A percentile compares a stretch with the other conserved stretches of the same genome.
These are phyloP conservation scores for Aphanocladium album DNA, from an alignment of 2,329 filamentous ascomycete species.

Conservation along the genomic window DNA sequence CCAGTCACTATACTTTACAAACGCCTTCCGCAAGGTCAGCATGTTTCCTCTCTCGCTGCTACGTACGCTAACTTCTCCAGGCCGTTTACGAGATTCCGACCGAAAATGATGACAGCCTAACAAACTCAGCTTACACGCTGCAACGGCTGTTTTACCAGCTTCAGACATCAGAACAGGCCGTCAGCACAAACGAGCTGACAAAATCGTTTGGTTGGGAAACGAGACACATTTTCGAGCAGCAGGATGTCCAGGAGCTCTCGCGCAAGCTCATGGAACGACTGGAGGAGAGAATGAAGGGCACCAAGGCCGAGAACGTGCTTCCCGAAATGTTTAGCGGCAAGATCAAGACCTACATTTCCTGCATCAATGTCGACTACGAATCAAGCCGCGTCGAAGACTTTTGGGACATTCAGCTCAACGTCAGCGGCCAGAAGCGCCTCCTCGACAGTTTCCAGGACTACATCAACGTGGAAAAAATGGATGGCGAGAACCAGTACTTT, in stretches of 20 bases:
- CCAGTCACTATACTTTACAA: conserved; percentile 81
- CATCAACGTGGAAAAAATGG: conserved; percentile 91
- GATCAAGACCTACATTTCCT: conserved; percentile 97
- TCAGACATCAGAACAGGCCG: conserved; percentile 77
- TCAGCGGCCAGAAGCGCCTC: conserved; percentile 86
- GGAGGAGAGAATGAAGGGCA: conserved; percentile 98
- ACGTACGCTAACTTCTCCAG: conserved; percentile 36
- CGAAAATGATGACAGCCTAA: conserved; percentile 70
- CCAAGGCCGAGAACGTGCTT: conserved; percentile 80
- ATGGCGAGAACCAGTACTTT: conserved; percentile 98
- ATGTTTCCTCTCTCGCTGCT: background rate
- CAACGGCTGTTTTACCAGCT: conserved; percentile 93
- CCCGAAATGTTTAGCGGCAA: conserved; percentile 93
- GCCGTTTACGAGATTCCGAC: conserved; percentile 97
- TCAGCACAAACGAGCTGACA: conserved; percentile 88
- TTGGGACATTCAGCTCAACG: conserved; percentile 98
- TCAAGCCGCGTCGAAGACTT: conserved; percentile 95
- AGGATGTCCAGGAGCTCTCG: conserved; percentile 95
- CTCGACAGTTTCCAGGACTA: conserved; percentile 96
- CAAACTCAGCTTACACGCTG: conserved; percentile 88
- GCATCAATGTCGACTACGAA: conserved; percentile 97
- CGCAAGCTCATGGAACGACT: conserved; percentile 96
- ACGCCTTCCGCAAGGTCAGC: conserved; percentile 82
- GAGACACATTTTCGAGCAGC: conserved; percentile 95
- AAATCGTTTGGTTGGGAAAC: conserved; percentile 98